Evolutionary conservation across 306 rosid species (phyloP), one percentile per base, ranked within the genome.

Genomic region (Lathyrus sativus): DNA sequence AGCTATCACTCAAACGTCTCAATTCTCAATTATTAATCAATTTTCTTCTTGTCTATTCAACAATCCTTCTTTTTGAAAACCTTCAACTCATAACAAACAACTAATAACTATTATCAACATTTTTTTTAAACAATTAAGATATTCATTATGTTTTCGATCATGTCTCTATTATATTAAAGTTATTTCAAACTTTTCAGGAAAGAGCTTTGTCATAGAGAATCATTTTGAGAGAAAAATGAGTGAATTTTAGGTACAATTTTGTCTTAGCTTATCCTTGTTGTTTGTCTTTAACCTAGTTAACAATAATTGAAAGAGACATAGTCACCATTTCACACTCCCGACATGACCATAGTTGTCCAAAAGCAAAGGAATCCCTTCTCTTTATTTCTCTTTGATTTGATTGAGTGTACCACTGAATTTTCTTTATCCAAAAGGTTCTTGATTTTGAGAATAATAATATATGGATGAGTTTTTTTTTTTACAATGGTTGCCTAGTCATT

Each of bases 1-100:
- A 76, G 59, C 75, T 33, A n/a, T 51, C 74, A 26, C 71, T 79
- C 77, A 58, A 4, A 49, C 64, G 74, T 68, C 74, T 68, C 24
- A 38, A 29, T 13, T 39, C 43, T 72, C 63, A 53, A 38, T 58
- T 19, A 82, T 74, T 61, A 39, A 11, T 11, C 19, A 0, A 45
- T 44, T 74, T 41, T 53, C 62, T 18, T 2, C 74, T 65, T 70
- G 51, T 62, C 73, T 55, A 43, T 67, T 74, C 55, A 41, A 2
- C 39, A 50, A 54, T 26, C 22, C 42, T 1, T 26, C 31, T 17
- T 55, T 11, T 18, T 24, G 33, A 4, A 2, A 59, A 29, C 33
- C 24, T 18, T 41, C 18, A 31, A n/a, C 11, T 56, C 35, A 13
- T 12, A 35, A 44, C 11, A n/a, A 59, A 60, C 19, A 59, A 62